Conservation (phyloP, 2,329 filamentous ascomycete genomes). For the Podosphaera xanthii region DNA sequence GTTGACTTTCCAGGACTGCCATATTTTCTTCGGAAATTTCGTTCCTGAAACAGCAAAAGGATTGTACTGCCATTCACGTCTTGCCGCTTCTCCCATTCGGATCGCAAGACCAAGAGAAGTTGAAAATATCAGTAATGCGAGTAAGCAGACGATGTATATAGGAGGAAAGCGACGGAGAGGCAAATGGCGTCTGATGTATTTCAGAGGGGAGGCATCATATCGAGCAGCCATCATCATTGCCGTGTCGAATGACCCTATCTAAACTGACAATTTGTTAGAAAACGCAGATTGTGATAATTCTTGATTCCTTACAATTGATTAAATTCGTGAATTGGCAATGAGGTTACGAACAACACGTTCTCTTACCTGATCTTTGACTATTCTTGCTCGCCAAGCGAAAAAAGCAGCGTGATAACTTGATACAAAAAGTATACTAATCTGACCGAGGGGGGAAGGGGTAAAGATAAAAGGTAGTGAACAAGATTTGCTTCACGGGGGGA, state of each 20-base stretch:
- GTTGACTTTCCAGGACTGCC: conserved; percentile 56
- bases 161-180: conserved; percentile 10
- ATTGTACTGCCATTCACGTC: conserved; percentile 2
- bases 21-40: conserved; percentile 45
- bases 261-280: neutral
- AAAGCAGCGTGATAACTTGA: neutral
- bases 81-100: neutral
- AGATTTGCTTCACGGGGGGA: neutral
- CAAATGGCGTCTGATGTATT: neutral
- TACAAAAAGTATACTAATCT: neutral
- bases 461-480: neutral
- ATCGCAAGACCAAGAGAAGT: conserved; percentile 6
- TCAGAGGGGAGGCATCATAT: neutral
- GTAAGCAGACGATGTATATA: conserved; percentile 9
- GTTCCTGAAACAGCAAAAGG: conserved; percentile 2
- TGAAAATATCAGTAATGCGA: conserved; percentile 10
- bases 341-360: neutral
- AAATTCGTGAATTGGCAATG: neutral
- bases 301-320: neutral
- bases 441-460: neutral
- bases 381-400: neutral
- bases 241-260: neutral
- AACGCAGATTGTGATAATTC: neutral
- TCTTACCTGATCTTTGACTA: neutral
- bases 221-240: neutral